These are phyloP conservation scores for Cucumis variabilis DNA, from an alignment of 331 rosid species.

Conservation along the genomic window DNA sequence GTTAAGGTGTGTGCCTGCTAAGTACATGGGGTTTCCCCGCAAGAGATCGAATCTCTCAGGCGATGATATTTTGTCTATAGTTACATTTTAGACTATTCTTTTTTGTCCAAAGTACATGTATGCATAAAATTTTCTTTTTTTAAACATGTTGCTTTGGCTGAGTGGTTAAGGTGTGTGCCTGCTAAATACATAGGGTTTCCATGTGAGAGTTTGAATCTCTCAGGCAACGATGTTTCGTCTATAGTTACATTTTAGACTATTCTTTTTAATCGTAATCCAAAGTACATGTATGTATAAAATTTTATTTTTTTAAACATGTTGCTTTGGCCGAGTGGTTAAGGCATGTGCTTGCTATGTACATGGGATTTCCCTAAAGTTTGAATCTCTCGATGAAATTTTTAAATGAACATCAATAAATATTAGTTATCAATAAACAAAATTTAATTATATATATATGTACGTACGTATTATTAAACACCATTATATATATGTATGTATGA, in stretches of 20 bases:
- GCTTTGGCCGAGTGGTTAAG: constrained; percentile 99
- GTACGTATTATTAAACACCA: no score
- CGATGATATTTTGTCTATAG: constrained; percentile 42
- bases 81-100: no score
- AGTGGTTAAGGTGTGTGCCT: constrained; percentile 99
- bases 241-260: no score
- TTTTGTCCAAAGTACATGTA: no score
- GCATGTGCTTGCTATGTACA: constrained; percentile 97
- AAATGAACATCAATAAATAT: no score
- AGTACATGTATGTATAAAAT: no score
- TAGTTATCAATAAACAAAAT: no score
- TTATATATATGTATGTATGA: no score
- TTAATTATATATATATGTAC: no score
- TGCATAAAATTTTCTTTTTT: no score
- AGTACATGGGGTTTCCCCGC: constrained; percentile 89
- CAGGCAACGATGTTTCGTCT: background rate
- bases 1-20: constrained; percentile 99
- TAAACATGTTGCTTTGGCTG: constrained; percentile 99
- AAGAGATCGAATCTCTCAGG: constrained; percentile 80
- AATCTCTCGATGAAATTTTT: constrained; percentile 69
- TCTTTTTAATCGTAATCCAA: no score
- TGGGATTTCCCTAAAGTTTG: constrained; percentile 85
- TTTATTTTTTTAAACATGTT: constrained; percentile 34
- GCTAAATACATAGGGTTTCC: constrained; percentile 82
- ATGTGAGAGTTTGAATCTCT: background rate